phyloP scores from a whole-genome alignment of 345 rosid genomes.

The Eucalyptus curtisii region DNA sequence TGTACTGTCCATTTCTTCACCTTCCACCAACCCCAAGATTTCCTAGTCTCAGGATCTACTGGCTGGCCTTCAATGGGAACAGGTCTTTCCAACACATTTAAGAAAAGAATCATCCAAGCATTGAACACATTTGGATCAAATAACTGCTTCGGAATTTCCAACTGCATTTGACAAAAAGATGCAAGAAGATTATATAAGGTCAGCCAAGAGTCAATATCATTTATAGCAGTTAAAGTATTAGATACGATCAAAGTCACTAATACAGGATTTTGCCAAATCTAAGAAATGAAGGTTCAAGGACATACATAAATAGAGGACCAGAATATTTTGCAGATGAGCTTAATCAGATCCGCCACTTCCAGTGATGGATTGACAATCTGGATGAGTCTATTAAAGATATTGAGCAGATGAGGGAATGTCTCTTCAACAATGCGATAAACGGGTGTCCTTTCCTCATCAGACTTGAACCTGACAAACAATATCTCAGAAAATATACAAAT shows the following conservation, averaged over 20 bases:
- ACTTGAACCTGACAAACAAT: constrained; percentile 60
- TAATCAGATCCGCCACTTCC: constrained; percentile 86
- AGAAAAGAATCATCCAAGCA: constrained; percentile 94
- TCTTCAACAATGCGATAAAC: constrained; percentile 76
- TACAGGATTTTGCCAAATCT: background rate
- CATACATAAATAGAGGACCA: constrained; percentile 98
- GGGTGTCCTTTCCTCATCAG: constrained; percentile 93
- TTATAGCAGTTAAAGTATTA: background rate
- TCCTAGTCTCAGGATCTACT: constrained; percentile 74
- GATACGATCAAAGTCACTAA: background rate
- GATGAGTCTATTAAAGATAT: constrained; percentile 69
- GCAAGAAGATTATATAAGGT: background rate
- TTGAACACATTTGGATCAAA: constrained; percentile 68
- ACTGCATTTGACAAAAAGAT: constrained; percentile 17
- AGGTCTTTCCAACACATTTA: constrained; percentile 81
- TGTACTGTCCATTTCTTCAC: constrained; percentile 99
- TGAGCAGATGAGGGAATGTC: constrained; percentile 76
- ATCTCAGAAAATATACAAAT: background rate
- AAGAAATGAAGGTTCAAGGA: background rate
- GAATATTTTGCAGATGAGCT: constrained; percentile 96
- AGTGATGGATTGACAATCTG: constrained; percentile 73
- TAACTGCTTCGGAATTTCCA: constrained; percentile 93
- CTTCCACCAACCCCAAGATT: constrained; percentile 99
- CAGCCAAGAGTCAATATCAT: background rate
- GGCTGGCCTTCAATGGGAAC: constrained; percentile 97